phyloP scores from a whole-genome alignment of 208 protist genomes.

The Crithidia sp. region DNA sequence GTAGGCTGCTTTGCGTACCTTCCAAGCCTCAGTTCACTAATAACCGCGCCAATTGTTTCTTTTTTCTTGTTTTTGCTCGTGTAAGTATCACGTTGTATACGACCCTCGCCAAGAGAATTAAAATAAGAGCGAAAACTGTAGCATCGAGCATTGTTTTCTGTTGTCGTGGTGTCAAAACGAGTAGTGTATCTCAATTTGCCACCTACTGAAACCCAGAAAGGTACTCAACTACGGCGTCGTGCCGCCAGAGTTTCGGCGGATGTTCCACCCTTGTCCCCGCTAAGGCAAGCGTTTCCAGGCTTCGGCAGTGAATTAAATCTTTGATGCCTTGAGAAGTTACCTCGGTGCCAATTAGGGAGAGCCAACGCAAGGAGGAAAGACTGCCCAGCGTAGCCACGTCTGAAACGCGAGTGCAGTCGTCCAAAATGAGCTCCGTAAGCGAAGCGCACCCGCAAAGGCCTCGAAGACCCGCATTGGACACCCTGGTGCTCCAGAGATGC shows the following conservation, averaged over 20 bases:
- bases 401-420: slow-evolving; percentile 43
- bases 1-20: no score
- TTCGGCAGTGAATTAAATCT: slow-evolving; percentile 36
- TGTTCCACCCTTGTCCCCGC: slow-evolving; percentile 37
- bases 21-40: no score
- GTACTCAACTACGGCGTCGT: slow-evolving; percentile 45
- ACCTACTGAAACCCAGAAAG: slow-evolving; percentile 31
- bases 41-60: no score
- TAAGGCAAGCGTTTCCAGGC: slow-evolving; percentile 52
- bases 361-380: slow-evolving; percentile 35
- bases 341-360: slow-evolving; percentile 48
- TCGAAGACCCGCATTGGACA: slow-evolving; percentile 45
- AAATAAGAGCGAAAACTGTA: no score
- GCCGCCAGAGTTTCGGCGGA: slow-evolving; percentile 46
- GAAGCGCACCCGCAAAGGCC: slow-evolving; percentile 34
- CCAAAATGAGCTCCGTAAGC: slow-evolving; percentile 58
- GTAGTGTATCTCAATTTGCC: background rate
- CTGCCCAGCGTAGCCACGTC: slow-evolving; percentile 42
- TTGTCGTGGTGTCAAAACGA: no score
- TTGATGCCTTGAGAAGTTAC: slow-evolving; percentile 44
- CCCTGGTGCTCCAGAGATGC: slow-evolving; percentile 62
- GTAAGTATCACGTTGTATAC: no score
- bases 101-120: no score
- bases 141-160: no score
- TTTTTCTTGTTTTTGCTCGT: no score